These are phyloP conservation scores for Heritiera fomes DNA, from an alignment of 345 rosid genomes.

Conservation along the genomic window DNA sequence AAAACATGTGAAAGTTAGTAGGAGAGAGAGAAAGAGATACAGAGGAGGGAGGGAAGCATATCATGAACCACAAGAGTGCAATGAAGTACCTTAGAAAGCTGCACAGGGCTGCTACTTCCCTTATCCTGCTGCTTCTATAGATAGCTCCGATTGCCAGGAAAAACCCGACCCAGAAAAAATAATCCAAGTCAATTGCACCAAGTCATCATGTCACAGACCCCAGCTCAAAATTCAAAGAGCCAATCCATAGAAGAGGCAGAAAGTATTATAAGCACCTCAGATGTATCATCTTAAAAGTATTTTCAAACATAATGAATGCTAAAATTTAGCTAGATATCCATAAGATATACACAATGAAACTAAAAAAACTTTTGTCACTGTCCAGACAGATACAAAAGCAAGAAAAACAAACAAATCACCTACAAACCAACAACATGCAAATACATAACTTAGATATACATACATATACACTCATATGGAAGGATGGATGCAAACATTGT, in stretches of 20 bases:
- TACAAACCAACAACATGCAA: background rate
- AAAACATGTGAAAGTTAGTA: conserved; percentile 5
- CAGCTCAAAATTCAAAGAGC: conserved; percentile 99
- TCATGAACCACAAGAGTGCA: conserved; percentile 13
- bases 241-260: conserved; percentile 69
- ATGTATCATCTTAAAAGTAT: conserved; percentile 12
- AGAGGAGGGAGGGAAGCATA: background rate
- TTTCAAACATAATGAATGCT: conserved; percentile 12
- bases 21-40: background rate
- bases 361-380: background rate
- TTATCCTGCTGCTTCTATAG: conserved; percentile 76
- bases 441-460: conserved; percentile 1
- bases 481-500: conserved; percentile 2
- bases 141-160: conserved; percentile 77
- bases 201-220: conserved; percentile 71
- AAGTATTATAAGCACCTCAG: conserved; percentile 63
- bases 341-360: background rate
- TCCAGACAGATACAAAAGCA: background rate
- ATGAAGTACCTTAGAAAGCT: conserved; percentile 78
- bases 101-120: conserved; percentile 79
- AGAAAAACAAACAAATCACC: background rate
- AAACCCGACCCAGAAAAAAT: conserved; percentile 50
- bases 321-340: background rate
- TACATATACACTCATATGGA: background rate
- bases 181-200: conserved; percentile 64